Evolutionary conservation across 2,329 filamentous ascomycete species (phyloP).

Genomic region (Scedosporium aurantiacum): DNA sequence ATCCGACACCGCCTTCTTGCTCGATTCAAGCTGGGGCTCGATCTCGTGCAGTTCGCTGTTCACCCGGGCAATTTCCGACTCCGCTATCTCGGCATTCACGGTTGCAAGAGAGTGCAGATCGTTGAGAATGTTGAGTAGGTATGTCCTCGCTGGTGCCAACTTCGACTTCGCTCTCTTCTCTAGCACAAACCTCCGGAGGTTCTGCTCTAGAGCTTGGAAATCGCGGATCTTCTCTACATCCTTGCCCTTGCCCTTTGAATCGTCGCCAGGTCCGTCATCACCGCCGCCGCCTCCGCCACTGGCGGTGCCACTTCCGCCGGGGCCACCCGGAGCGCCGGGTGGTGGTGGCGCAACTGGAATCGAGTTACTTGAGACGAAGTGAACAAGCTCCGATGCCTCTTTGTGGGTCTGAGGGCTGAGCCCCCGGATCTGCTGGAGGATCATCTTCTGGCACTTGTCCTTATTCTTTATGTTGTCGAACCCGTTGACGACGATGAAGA

Average conservation of each 20-base stretch:
- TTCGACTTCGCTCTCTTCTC: constrained; percentile 95
- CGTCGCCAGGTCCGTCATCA: constrained; percentile 43
- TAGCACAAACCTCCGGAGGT: constrained; percentile 81
- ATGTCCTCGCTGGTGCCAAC: constrained; percentile 88
- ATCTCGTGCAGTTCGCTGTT: constrained; percentile 69
- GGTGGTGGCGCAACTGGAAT: constrained; percentile 61
- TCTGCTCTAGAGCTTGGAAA: constrained; percentile 82
- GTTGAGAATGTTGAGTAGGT: constrained; percentile 83
- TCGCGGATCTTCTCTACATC: constrained; percentile 79
- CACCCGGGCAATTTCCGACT: constrained; percentile 74
- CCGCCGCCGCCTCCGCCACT: constrained; percentile 41
- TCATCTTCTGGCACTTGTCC: constrained; percentile 80
- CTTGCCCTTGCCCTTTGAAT: constrained; percentile 70
- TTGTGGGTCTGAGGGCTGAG: constrained; percentile 92
- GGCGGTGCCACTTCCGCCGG: constrained; percentile 40
- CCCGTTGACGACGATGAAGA: constrained; percentile 97
- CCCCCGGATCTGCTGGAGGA: constrained; percentile 75
- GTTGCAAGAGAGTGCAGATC: constrained; percentile 74
- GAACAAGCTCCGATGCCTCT: constrained; percentile 82
- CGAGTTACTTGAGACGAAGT: constrained; percentile 96
- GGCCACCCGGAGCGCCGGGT: constrained; percentile 42
- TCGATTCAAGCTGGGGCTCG: constrained; percentile 75
- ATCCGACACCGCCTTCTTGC: constrained; percentile 67
- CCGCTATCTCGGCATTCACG: constrained; percentile 80
- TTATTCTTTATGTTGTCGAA: constrained; percentile 93